phyloP scores from a whole-genome alignment of 2,329 filamentous ascomycete species.

The Diplodia scrobiculata region DNA sequence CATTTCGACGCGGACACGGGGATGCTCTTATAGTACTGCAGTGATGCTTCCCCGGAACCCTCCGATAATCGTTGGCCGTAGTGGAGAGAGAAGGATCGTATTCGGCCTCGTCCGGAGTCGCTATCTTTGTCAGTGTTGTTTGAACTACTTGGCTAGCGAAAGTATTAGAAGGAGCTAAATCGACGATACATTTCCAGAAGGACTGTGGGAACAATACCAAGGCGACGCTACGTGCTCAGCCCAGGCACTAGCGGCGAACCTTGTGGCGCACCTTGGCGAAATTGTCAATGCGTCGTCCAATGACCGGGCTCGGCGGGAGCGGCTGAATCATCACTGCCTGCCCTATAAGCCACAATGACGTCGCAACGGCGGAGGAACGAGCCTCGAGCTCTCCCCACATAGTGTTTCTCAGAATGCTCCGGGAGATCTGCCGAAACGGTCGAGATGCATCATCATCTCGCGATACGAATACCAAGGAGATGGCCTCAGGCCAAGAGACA shows the following conservation, averaged over 20 bases:
- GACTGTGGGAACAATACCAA: background rate
- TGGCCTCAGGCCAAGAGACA: no score
- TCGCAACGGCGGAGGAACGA: no score
- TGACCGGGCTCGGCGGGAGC: background rate
- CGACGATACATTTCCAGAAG: background rate
- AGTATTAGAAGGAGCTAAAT: no score
- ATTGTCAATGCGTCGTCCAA: background rate
- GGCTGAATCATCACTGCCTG: background rate
- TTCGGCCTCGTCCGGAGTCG: background rate
- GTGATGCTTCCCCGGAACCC: background rate
- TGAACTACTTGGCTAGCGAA: no score
- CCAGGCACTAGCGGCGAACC: no score
- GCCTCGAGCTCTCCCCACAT: background rate
- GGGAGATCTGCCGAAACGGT: no score
- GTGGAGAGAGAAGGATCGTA: background rate
- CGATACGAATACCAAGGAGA: no score
- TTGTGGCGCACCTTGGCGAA: background rate
- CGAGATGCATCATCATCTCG: no score
- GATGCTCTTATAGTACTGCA: background rate
- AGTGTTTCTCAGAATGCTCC: background rate
- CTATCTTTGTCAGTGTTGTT: no score
- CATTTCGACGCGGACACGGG: background rate
- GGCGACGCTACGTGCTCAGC: background rate
- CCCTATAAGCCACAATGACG: background rate
- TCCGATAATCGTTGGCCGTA: background rate